Evolutionary conservation across 2,329 filamentous ascomycete genomes (phyloP), one percentile per base, ranked within the genome.

Genomic region (Fusarium sp.): DNA sequence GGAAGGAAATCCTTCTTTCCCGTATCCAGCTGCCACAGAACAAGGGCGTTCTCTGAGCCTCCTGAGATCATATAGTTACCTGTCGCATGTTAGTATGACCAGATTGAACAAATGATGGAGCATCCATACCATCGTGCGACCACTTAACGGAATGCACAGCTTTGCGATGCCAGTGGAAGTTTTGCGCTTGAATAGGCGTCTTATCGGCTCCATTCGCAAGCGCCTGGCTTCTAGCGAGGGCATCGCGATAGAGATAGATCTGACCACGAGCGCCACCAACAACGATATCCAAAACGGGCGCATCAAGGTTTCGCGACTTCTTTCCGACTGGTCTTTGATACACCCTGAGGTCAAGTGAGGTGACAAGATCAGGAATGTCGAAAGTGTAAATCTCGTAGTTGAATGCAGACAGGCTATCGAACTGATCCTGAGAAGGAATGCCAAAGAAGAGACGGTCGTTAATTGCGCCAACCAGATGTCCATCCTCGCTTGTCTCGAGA

Each of bases 31-130:
- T 99, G 96, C 94, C 94, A 98, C 32, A 98, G 84, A 11, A 97
- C 93, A 44, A 99, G 84, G 22, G 94, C 92, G 10, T 94, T 94
- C 81, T 99, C 96, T 24, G 90, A 89, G 32, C 96, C 96, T 76
- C 96, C 96, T 60, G 96, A 98, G 55, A 99, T 91, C 63, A 99
- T 82, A 79, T 99, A 99, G 77, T 97, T 94, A 53, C 93, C 93
- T 96, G 72, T 16, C 11, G 52, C 46, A 49, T 48, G 75, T 83
- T 66, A 83, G 82, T 70, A 66, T 5, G 18, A 24, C 16, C 2
- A 32, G 9, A 41, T 4, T 16, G 18, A 49, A n/a, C 10, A 7
- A 12, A n/a, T 12, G n/a, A 25, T 8, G 4, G 20, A 7, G 25
- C 47, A 18, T 5, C 58, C 78, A 43, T 86, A 93, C 95, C 94